A percentile compares a stretch with the other conserved stretches of the same genome.
Evolutionary conservation across 352 stramenopile species (phyloP).

Genomic region (Lagenidium giganteum): DNA sequence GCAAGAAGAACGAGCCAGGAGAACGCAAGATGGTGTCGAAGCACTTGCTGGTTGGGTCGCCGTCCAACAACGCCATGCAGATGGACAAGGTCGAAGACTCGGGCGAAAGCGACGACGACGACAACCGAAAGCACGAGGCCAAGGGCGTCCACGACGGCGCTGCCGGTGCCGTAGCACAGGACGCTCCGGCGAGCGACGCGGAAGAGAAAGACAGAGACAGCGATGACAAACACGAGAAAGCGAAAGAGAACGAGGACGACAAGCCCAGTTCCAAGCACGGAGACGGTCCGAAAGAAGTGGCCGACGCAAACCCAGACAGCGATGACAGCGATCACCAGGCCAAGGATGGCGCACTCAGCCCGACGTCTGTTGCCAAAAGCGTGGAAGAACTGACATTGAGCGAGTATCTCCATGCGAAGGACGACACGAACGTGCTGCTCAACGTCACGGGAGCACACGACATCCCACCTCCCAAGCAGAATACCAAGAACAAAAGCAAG

Average conservation of each 20-base stretch:
- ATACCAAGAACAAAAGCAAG: slow-evolving; percentile 11
- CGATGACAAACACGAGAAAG: neutral
- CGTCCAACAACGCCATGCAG: slow-evolving; percentile 46
- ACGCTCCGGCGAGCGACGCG: too few relatives aligned
- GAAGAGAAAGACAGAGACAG: slow-evolving; percentile 6
- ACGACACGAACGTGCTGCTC: slow-evolving; percentile 11
- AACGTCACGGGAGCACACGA: slow-evolving; percentile 2
- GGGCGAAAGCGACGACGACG: slow-evolving; percentile 1
- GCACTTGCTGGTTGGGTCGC: slow-evolving; percentile 46
- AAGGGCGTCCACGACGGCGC: neutral
- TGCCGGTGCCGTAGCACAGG: too few relatives aligned
- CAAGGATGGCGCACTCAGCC: slow-evolving; percentile 8
- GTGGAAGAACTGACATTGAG: slow-evolving; percentile 45
- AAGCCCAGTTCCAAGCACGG: neutral
- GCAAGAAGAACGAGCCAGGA: slow-evolving; percentile 22
- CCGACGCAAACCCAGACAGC: slow-evolving; percentile 3
- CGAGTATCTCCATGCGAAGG: slow-evolving; percentile 52
- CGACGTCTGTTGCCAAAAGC: slow-evolving; percentile 13
- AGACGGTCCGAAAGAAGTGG: neutral
- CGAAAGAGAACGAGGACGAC: neutral
- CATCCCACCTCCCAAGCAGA: slow-evolving; percentile 5
- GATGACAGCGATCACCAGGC: slow-evolving; percentile 44
- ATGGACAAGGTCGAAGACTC: slow-evolving; percentile 23
- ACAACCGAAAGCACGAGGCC: neutral
- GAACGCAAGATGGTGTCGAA: slow-evolving; percentile 37